These are phyloP conservation scores for Coniosporium apollinis DNA, from an alignment of 495 filamentous ascomycete species.

Conservation along the genomic window DNA sequence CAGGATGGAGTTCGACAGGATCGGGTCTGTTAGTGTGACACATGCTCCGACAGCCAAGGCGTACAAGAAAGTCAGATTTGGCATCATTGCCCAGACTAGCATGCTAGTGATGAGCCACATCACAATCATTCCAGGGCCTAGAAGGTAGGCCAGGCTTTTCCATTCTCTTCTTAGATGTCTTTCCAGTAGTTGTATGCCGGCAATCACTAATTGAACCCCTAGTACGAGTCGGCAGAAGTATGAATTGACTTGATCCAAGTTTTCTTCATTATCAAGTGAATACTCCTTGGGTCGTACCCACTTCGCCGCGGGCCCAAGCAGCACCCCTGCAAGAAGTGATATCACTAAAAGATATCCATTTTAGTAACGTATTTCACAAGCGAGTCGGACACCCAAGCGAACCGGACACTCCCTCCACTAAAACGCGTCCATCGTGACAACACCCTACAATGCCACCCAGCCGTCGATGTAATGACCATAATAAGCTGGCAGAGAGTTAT, in stretches of 20 bases:
- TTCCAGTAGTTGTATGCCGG: conserved; percentile 81
- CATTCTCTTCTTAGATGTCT: conserved; percentile 70
- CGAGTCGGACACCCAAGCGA: too few relatives aligned
- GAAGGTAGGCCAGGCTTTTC: conserved; percentile 55
- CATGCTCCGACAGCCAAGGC: conserved; percentile 66
- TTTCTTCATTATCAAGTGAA: conserved; percentile 41
- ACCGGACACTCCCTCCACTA: too few relatives aligned
- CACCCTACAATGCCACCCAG: too few relatives aligned
- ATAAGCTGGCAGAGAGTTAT: too few relatives aligned
- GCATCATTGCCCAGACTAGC: conserved; percentile 64
- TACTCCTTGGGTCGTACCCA: too few relatives aligned
- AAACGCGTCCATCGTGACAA: too few relatives aligned
- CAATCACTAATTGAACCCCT: conserved; percentile 78
- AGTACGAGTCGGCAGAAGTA: conserved; percentile 80
- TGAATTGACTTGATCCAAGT: conserved; percentile 50
- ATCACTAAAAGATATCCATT: too few relatives aligned
- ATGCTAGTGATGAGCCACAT: conserved; percentile 83
- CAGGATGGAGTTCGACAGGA: conserved; percentile 77
- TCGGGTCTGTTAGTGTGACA: conserved; percentile 82
- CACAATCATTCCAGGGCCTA: conserved; percentile 70
- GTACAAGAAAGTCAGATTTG: conserved; percentile 54
- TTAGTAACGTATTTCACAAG: too few relatives aligned
- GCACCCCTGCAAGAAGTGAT: too few relatives aligned
- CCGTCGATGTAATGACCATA: too few relatives aligned
- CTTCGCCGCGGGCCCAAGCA: too few relatives aligned